phyloP scores from a whole-genome alignment of 768 basidiomycete genomes.

The Xerocomellus amylosporus region DNA sequence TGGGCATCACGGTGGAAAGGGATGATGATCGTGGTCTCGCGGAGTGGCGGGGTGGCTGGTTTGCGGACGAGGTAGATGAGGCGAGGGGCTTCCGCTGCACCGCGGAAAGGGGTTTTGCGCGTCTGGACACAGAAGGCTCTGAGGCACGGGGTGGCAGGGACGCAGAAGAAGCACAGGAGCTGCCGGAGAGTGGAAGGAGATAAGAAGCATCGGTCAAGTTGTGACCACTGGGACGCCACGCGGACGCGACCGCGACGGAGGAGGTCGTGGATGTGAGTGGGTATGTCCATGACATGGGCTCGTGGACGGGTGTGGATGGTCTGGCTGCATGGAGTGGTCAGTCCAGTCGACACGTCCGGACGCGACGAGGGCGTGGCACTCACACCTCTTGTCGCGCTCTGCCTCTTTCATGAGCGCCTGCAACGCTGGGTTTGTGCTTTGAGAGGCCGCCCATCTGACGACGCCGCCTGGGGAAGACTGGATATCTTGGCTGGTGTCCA shows the following conservation, averaged over 20 bases:
- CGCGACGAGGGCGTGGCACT: conserved; percentile 1
- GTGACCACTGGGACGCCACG: conserved; percentile 5
- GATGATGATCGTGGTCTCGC: conserved; percentile 20
- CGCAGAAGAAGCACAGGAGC: conserved; percentile 3
- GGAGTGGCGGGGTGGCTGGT: conserved; percentile 9
- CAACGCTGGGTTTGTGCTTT: conserved; percentile 22
- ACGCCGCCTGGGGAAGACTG: conserved; percentile 7
- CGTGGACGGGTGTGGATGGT: conserved; percentile 10
- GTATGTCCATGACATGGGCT: conserved; percentile 17
- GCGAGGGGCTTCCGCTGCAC: conserved; percentile 17
- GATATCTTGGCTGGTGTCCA: conserved; percentile 16
- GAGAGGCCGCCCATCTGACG: conserved; percentile 28
- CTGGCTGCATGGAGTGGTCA: conserved; percentile 12
- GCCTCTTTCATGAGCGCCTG: conserved; percentile 27
- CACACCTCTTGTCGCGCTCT: conserved; percentile 25
- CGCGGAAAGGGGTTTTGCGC: conserved; percentile 5
- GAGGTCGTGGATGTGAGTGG: conserved; percentile 10
- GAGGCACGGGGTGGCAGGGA: conserved; percentile 3
- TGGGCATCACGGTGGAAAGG: conserved; percentile 4
- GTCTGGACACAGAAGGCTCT: conserved; percentile 1
- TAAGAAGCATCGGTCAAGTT: conserved; percentile 3
- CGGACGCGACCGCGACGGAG: conserved; percentile 4
- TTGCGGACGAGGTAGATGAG: conserved; percentile 19
- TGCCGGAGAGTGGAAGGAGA: conserved; percentile 5
- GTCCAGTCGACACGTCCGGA: neutral